These are phyloP conservation scores for Monosporascus sp. DNA, from an alignment of 2,329 filamentous ascomycete species.

Conservation along the genomic window DNA sequence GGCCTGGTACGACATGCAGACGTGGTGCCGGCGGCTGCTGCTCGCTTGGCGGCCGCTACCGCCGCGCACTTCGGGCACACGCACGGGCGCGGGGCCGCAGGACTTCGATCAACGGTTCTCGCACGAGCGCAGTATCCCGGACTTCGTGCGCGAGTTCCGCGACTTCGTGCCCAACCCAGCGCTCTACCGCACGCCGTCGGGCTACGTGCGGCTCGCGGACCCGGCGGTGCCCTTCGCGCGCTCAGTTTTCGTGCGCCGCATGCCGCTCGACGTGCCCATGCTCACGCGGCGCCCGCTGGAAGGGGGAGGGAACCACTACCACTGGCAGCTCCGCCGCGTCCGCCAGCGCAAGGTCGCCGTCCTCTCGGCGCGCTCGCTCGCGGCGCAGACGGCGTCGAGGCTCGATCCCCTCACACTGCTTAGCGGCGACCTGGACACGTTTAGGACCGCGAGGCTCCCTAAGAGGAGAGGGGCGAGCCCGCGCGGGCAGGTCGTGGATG, in stretches of 20 bases:
- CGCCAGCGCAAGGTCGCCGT: background rate
- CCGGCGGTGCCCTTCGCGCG: conserved; percentile 10
- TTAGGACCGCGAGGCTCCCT: conserved; percentile 4
- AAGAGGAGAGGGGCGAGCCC: too few relatives aligned
- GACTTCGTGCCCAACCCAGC: conserved; percentile 37
- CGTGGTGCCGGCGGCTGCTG: conserved; percentile 22
- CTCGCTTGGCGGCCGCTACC: conserved; percentile 5
- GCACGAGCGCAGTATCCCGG: conserved; percentile 29
- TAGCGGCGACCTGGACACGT: conserved; percentile 1
- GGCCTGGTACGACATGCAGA: conserved; percentile 27
- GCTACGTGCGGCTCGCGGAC: conserved; percentile 33
- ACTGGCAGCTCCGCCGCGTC: background rate
- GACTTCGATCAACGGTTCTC: conserved; percentile 1
- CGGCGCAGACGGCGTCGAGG: conserved; percentile 5
- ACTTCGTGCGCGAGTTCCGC: conserved; percentile 41
- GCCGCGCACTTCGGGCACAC: too few relatives aligned
- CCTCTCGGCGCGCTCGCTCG: conserved; percentile 13
- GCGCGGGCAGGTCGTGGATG: too few relatives aligned
- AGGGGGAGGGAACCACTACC: background rate
- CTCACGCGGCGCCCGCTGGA: background rate
- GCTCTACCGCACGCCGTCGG: conserved; percentile 31
- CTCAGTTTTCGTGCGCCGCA: conserved; percentile 7
- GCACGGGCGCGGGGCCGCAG: too few relatives aligned
- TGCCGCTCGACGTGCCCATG: conserved; percentile 4
- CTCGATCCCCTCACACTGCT: conserved; percentile 11